phyloP scores from a whole-genome alignment of 2,329 filamentous ascomycete genomes.

The Fusarium hostae region DNA sequence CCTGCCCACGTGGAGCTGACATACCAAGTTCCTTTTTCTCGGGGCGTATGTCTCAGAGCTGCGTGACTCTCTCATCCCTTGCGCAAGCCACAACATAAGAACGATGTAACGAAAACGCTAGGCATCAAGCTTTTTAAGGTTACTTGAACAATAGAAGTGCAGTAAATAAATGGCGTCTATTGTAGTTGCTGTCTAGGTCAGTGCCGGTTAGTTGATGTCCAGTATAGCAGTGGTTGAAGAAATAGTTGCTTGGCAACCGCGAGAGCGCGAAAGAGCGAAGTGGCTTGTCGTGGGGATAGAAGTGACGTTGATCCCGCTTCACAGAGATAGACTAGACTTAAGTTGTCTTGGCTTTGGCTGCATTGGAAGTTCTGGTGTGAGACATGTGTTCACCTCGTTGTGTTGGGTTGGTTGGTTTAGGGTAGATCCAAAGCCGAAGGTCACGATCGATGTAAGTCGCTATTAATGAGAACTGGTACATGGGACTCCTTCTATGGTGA shows the following conservation, averaged over 20 bases:
- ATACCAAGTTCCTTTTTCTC: slow-evolving; percentile 18
- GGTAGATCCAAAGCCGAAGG: neutral
- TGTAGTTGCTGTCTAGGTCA: neutral
- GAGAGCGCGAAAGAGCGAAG: slow-evolving; percentile 10
- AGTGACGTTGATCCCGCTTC: neutral
- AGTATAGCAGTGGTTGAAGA: neutral
- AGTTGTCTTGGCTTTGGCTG: neutral
- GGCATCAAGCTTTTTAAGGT: neutral
- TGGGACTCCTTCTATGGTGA: too few relatives aligned
- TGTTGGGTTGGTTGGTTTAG: neutral
- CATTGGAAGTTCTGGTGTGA: neutral
- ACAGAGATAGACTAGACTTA: neutral
- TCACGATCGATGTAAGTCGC: neutral
- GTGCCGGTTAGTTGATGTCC: neutral
- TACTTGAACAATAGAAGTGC: neutral
- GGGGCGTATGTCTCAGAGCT: slow-evolving; percentile 29
- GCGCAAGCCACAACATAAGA: slow-evolving; percentile 29
- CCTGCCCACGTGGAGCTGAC: slow-evolving; percentile 28
- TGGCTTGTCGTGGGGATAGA: neutral
- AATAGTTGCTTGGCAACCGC: neutral
- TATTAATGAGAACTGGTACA: neutral
- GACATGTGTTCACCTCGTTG: neutral
- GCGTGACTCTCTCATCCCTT: slow-evolving; percentile 17
- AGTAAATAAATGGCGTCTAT: neutral
- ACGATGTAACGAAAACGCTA: slow-evolving; percentile 13